A percentile compares a stretch with the other conserved stretches of the same genome.
These are phyloP conservation scores for Acmispon strigosus DNA, from an alignment of 306 rosid genomes.

Conservation along the genomic window DNA sequence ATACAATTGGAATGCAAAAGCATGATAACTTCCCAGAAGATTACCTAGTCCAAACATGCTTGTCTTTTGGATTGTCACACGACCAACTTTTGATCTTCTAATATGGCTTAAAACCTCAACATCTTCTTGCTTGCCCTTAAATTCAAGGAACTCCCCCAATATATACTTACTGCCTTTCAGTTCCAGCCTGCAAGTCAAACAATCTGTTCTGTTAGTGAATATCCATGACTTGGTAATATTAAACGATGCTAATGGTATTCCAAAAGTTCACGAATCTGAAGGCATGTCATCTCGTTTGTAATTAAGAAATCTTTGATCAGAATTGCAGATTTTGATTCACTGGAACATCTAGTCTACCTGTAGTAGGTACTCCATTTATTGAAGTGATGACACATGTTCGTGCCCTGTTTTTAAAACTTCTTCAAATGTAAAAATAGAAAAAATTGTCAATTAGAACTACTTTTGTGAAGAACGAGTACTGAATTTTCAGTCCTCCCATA, in stretches of 20 bases:
- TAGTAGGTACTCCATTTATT: too few relatives aligned
- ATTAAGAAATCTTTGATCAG: neutral
- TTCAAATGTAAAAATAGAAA: too few relatives aligned
- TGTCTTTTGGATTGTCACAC: slow-evolving; percentile 56
- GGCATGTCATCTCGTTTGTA: neutral
- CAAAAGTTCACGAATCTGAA: neutral
- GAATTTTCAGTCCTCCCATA: too few relatives aligned
- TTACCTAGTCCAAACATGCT: slow-evolving; percentile 97
- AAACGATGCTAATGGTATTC: neutral
- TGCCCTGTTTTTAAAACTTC: too few relatives aligned
- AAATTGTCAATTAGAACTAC: too few relatives aligned
- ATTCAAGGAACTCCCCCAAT: slow-evolving; percentile 86
- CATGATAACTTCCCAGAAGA: slow-evolving; percentile 6
- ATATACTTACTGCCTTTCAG: slow-evolving; percentile 65
- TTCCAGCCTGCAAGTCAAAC: slow-evolving; percentile 58
- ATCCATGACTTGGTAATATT: neutral
- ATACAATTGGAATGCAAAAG: neutral
- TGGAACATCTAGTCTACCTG: too few relatives aligned
- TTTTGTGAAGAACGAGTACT: too few relatives aligned
- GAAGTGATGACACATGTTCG: too few relatives aligned
- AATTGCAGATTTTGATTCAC: neutral
- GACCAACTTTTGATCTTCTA: slow-evolving; percentile 77
- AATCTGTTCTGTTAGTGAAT: slow-evolving; percentile 11
- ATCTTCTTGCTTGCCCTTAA: slow-evolving; percentile 86
- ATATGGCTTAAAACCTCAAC: slow-evolving; percentile 50